Base-by-base conservation (phyloP, 2,329 filamentous ascomycete genomes). In the Colletotrichum scovillei region DNA sequence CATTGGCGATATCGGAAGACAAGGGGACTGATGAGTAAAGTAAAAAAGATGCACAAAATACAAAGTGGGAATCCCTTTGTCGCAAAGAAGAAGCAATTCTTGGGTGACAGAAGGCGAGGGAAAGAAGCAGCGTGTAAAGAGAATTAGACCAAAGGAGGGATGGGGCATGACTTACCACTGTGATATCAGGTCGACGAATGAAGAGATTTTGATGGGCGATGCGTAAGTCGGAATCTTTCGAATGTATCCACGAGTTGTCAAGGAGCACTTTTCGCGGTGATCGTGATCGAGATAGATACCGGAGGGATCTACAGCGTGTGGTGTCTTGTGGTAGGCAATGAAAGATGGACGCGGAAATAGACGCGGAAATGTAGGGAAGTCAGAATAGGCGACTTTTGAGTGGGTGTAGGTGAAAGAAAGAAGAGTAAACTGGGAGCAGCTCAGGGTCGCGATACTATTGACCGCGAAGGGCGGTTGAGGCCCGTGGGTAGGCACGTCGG, bases 321-420 rank as follows among this genome's bases (percentile, higher is more conserved):
- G 26, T n/a, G 55, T n/a, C 6, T 46, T 5, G 16, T 4, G 26
- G 12, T 9, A 26, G 12, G 3, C 16, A 19, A 9, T 12, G 6
- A 4, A 9, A 26, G 24, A 24, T 2, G 16, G 2, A 6, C 5
- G 14, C 28, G 11, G 5, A 6, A 11, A 28, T 32, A 6, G 42
- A 16, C 16, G 26, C 22, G 60, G 49, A 35, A 4, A 12, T 24
- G 60, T 3, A 12, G 35, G 4, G 24, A 8, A 35, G 14, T n/a
- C 26, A 24, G n/a, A 0, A 14, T 6, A 2, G 2, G 28, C 5
- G 28, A 32, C 9, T 16, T 6, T 14, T 1, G 42, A 1, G 1
- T 63, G 42, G 28, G 24, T 59, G 32, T 26, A 26, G 1, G 11
- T 22, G 7, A 1, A 60, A 42, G 38, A 5, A 63, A 11, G 28